A percentile compares a stretch with the other conserved stretches of the same genome.
phyloP scores from a whole-genome alignment of 208 protist species.

The Crithidia acanthocephali region DNA sequence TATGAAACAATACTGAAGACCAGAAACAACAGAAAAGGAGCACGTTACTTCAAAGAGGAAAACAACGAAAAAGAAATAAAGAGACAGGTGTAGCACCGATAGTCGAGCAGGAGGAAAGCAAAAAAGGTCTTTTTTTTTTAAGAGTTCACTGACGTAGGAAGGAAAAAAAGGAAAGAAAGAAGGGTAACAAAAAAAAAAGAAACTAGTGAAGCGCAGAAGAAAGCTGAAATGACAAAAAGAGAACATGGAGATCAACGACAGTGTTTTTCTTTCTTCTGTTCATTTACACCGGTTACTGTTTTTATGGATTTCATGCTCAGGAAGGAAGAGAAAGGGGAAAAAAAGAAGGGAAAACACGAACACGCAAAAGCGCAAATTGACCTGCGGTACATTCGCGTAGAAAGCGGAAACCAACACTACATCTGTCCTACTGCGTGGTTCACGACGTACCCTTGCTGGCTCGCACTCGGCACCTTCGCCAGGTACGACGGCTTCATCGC shows the following conservation, averaged over 20 bases:
- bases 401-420: too few relatives aligned
- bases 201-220: too few relatives aligned
- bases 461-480: neutral
- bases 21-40: neutral
- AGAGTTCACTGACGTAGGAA: neutral
- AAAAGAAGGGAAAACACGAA: neutral
- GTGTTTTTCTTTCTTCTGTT: too few relatives aligned
- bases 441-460: conserved; percentile 6
- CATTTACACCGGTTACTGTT: too few relatives aligned
- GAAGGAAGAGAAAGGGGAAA: neutral
- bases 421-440: neutral
- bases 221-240: too few relatives aligned
- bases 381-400: too few relatives aligned
- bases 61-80: neutral
- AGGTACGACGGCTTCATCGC: conserved; percentile 7
- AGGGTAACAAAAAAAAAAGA: too few relatives aligned
- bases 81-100: neutral
- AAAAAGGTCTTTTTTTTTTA: neutral
- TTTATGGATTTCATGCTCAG: too few relatives aligned
- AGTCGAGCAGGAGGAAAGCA: neutral
- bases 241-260: too few relatives aligned
- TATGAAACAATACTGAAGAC: neutral
- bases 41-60: too few relatives aligned
- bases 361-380: neutral
- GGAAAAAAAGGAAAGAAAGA: neutral